Evolutionary conservation across 768 basidiomycete species (phyloP).

Genomic region (Mycena venus): DNA sequence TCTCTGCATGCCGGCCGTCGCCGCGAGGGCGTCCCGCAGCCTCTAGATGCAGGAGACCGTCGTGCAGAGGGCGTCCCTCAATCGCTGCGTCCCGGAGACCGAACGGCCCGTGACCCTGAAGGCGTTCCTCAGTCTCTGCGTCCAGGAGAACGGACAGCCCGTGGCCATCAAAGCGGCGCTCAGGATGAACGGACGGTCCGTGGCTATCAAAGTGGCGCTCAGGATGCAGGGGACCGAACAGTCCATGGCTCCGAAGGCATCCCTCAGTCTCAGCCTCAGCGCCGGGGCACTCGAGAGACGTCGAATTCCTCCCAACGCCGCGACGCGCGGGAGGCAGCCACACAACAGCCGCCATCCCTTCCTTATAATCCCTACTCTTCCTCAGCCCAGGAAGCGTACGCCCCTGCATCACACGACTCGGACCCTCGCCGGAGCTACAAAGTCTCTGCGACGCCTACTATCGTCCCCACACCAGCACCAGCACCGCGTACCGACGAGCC

Average conservation of each 20-base stretch:
- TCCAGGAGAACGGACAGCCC: too few species aligned
- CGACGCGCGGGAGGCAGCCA: neutral
- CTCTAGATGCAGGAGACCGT: too few species aligned
- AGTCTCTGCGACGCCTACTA: constrained; percentile 21
- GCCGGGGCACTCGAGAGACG: constrained; percentile 6
- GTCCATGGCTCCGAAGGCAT: neutral
- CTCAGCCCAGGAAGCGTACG: constrained; percentile 2
- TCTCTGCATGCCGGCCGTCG: too few species aligned
- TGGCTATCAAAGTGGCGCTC: too few species aligned
- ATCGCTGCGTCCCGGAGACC: too few species aligned
- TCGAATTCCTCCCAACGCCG: neutral
- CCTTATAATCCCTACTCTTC: neutral
- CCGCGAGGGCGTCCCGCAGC: too few species aligned
- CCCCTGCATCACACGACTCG: neutral
- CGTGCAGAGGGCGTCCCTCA: too few species aligned
- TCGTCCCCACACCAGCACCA: neutral
- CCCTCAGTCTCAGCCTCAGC: constrained; percentile 6
- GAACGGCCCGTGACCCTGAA: neutral
- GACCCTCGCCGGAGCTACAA: constrained; percentile 14
- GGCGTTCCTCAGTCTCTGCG: neutral
- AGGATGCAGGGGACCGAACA: neutral
- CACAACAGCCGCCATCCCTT: neutral
- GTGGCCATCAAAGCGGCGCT: too few species aligned
- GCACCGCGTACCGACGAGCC: neutral
- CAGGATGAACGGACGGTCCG: too few species aligned